A percentile compares a stretch with the other conserved stretches of the same genome.
phyloP scores from a whole-genome alignment of 2,329 filamentous ascomycete genomes.

The Xylariaceae sp. region DNA sequence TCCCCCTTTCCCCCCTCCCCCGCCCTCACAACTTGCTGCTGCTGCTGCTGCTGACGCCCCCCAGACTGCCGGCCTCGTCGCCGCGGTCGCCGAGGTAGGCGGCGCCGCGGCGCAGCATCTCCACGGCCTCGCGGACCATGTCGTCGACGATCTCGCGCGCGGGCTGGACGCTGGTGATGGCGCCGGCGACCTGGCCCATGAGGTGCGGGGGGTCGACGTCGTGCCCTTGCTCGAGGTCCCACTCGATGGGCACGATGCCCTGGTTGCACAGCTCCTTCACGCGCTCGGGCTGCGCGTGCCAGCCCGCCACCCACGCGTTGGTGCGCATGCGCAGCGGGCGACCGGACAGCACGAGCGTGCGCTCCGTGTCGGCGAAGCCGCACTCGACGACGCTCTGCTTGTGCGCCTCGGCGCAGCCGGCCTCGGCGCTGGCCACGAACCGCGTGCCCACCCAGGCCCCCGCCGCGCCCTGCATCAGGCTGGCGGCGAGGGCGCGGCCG shows the following conservation, averaged over 20 bases:
- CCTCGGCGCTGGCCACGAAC: conserved; percentile 79
- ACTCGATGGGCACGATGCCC: conserved; percentile 73
- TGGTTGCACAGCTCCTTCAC: conserved; percentile 67
- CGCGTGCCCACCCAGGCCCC: conserved; percentile 94
- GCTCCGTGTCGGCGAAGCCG: conserved; percentile 68
- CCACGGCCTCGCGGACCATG: conserved; percentile 73
- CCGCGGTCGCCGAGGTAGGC: conserved; percentile 42
- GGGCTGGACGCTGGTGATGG: conserved; percentile 69
- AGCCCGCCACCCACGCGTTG: conserved; percentile 76
- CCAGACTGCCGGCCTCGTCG: too few species aligned
- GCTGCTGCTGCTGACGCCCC: conserved; percentile 28
- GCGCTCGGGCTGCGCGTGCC: conserved; percentile 69
- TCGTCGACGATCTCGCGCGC: conserved; percentile 80
- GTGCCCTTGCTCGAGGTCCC: conserved; percentile 74
- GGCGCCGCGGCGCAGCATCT: conserved; percentile 55
- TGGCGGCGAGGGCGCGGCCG: conserved; percentile 71
- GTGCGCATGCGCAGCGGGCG: conserved; percentile 71
- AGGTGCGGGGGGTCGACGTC: conserved; percentile 81
- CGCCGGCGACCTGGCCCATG: conserved; percentile 88
- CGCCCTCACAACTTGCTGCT: conserved; percentile 38
- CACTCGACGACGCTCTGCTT: conserved; percentile 80
- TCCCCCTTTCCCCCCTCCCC: too few species aligned
- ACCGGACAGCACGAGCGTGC: conserved; percentile 76
- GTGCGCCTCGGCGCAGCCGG: conserved; percentile 71
- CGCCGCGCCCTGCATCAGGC: conserved; percentile 77